Evolutionary conservation across 2,329 filamentous ascomycete species (phyloP).

Genomic region (Penicillium hordei): DNA sequence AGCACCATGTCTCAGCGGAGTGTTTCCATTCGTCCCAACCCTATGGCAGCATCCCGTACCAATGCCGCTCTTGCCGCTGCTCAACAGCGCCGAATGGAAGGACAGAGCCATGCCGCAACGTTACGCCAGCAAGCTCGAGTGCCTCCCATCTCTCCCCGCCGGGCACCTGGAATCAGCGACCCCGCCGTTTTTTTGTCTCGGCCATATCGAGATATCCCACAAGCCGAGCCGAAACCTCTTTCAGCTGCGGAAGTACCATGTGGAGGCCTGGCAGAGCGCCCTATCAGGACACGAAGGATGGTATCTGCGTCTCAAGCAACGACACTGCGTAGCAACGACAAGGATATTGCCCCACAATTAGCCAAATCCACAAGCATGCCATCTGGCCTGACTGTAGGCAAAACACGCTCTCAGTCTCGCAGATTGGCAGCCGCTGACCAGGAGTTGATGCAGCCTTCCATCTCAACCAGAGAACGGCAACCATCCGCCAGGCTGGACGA

Average conservation of each 20-base stretch:
- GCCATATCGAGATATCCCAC: slow-evolving; percentile 20
- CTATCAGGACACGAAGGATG: slow-evolving; percentile 40
- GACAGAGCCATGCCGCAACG: slow-evolving; percentile 49
- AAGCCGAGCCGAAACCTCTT: slow-evolving; percentile 16
- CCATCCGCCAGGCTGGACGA: slow-evolving; percentile 24
- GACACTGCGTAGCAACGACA: slow-evolving; percentile 34
- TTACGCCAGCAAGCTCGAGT: slow-evolving; percentile 47
- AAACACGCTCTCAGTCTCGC: slow-evolving; percentile 45
- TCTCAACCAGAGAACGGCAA: slow-evolving; percentile 24
- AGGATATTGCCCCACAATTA: slow-evolving; percentile 26
- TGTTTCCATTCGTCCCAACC: slow-evolving; percentile 29
- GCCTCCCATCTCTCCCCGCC: slow-evolving; percentile 32
- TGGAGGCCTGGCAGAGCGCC: slow-evolving; percentile 41
- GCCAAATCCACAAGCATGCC: slow-evolving; percentile 36
- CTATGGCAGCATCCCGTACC: slow-evolving; percentile 35
- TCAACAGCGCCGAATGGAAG: slow-evolving; percentile 41
- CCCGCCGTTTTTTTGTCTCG: slow-evolving; percentile 17
- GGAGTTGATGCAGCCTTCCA: slow-evolving; percentile 14
- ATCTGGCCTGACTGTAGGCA: slow-evolving; percentile 39
- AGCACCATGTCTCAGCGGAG: slow-evolving; percentile 31
- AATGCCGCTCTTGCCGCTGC: slow-evolving; percentile 43
- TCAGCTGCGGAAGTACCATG: slow-evolving; percentile 17
- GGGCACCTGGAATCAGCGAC: slow-evolving; percentile 27
- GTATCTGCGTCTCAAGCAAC: slow-evolving; percentile 37
- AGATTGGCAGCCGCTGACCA: slow-evolving; percentile 35